Evolutionary conservation across 306 rosid species (phyloP), one percentile per base, ranked within the genome.

Genomic region (Castanea sativa): DNA sequence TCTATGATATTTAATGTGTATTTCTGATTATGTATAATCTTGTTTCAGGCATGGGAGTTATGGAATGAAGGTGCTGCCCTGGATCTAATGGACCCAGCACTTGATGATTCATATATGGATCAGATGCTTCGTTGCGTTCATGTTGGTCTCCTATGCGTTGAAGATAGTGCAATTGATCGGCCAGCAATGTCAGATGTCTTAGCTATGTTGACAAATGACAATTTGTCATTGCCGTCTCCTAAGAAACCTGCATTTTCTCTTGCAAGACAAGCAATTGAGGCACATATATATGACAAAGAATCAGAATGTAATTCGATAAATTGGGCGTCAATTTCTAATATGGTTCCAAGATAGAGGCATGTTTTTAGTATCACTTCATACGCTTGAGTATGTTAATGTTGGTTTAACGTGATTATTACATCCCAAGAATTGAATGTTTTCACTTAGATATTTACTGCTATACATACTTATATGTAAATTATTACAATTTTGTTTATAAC

Each of bases 11-110:
- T 30, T 30, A 30, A 3, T 30, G 3, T 30, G 32, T 30, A 30
- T 30, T 3, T 30, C 3, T 30, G 3, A 3, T 4, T 0, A 0
- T 2, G 4, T 30, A 30, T 30, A 3, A 3, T 19, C 19, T 33
- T 30, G 5, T 15, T 69, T 57, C 55, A 78, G 71, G 76, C 81
- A 78, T 78, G 81, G 81, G 71, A 29, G 21, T 71, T 71, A 30
- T 78, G 76, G 81, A 57, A 27, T 20, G 67, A 19, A 18, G 51
- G 61, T 57, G 60, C 70, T 11, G 20, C 20, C 25, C 20, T 12
- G 38, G 71, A 51, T 7, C 20, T 78, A 3, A 25, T 78, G 9
- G 81, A 78, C 41, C 60, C 71, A 57, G 53, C 32, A 27, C 3
- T 78, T 1, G n/a, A 55, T 1, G 35, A 71, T 10, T 78, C 82